phyloP scores from a whole-genome alignment of 768 basidiomycete species.

The Auriculariales sp. region DNA sequence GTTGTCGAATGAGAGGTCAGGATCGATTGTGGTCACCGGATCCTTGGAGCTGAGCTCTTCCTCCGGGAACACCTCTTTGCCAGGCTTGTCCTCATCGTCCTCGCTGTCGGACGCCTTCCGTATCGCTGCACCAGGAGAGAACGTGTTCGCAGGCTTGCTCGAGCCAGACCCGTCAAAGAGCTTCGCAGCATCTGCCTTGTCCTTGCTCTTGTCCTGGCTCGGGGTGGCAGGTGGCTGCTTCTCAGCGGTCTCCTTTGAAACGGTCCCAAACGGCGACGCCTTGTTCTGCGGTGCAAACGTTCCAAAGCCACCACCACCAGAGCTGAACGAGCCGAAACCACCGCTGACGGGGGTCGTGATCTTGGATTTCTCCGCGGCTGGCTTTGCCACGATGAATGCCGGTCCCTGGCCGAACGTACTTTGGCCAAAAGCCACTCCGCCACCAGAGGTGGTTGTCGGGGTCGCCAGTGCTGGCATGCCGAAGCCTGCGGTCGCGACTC shows the following conservation, averaged over 20 bases:
- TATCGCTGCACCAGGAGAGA: not conserved
- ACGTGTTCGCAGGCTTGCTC: not conserved
- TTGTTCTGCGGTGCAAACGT: conserved; percentile 15
- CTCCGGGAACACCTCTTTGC: conserved; percentile 5
- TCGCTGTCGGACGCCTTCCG: conserved; percentile 1
- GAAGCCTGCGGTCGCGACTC: not conserved
- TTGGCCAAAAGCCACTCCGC: conserved; percentile 7
- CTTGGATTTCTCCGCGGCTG: conserved; percentile 3
- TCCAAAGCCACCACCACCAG: conserved; percentile 22
- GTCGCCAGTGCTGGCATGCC: not conserved
- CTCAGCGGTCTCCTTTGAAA: no score
- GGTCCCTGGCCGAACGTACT: conserved; percentile 14
- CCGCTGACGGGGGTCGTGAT: no score
- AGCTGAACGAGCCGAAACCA: not conserved
- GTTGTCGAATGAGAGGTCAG: not conserved
- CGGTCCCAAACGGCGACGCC: not conserved
- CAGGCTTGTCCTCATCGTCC: conserved; percentile 6
- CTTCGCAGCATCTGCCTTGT: not conserved
- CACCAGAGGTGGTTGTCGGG: not conserved
- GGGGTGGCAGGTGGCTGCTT: no score
- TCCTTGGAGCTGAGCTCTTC: conserved; percentile 4
- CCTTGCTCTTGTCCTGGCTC: no score
- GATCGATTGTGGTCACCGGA: not conserved
- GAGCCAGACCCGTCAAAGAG: no score
- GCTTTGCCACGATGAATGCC: conserved; percentile 7